Evolutionary conservation across 805 yeast species (phyloP), one percentile per base, ranked within the genome.

Genomic region (Suhomyces canberraensis): DNA sequence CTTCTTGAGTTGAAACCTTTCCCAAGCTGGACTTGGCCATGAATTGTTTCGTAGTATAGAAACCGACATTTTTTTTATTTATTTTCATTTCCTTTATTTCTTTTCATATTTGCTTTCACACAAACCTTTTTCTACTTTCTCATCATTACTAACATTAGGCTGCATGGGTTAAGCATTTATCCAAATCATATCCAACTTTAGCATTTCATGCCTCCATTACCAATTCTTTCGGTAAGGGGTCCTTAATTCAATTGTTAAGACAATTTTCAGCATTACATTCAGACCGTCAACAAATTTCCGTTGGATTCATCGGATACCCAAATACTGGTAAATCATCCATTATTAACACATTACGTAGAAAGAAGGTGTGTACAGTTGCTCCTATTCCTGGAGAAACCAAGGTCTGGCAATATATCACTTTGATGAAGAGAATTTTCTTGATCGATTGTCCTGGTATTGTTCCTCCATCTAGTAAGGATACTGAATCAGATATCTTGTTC

Each of bases 371-470:
- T 69, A 81, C 76, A 30, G 98, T 91, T 32, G 98, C 98, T 1
- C 98, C 98, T 32, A 89, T 91, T 52, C 98, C 98, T 20, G 98
- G 98, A 61, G 98, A 91, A 60, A 91, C 98, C 24, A 91, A 91
- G 64, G 97, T 91, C 30, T 91, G 98, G 98, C 98, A 91, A 71
- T 91, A 91, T 69, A 90, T 91, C 53, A 90, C 98, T 3, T 72
- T 91, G 52, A 91, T 93, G 97, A 91, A 91, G 73, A 78, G 91
- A 48, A 91, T 91, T 35, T 91, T 90, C 65, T 70, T 91, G 52
- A 93, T 91, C 54, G 98, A 91, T 66, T 93, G 98, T 72, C 98
- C 98, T 2, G 98, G 98, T 66, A 91, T 91, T 56, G 98, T 91
- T 15, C 98, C 98, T 8, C 98, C 98, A 18, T 84, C 95, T 13